Evolutionary conservation across 2,329 filamentous ascomycete genomes (phyloP).

Genomic region (Fusarium sp.): DNA sequence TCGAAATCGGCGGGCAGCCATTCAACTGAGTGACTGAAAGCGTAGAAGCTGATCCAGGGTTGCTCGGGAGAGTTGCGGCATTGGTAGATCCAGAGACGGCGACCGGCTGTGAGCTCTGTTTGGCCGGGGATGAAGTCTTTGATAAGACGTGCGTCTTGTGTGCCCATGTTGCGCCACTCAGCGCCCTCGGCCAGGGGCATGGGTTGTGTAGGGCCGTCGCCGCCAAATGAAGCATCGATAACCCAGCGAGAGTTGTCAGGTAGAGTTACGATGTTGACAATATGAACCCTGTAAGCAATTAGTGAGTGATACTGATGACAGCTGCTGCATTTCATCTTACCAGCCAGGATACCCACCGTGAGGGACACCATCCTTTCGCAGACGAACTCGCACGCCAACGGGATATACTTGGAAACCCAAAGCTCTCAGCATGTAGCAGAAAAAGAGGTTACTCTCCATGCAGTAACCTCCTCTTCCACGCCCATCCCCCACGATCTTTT

Average conservation of each 20-base stretch:
- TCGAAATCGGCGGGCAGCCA: constrained; percentile 71
- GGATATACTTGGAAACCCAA: constrained; percentile 67
- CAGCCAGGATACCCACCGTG: constrained; percentile 60
- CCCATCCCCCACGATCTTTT: constrained; percentile 59
- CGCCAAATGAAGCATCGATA: constrained; percentile 74
- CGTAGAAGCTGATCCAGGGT: constrained; percentile 70
- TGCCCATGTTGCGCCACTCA: constrained; percentile 62
- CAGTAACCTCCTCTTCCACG: constrained; percentile 68
- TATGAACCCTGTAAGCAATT: constrained; percentile 57
- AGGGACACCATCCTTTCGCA: constrained; percentile 54
- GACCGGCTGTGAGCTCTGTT: constrained; percentile 52
- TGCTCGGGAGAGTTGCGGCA: constrained; percentile 62
- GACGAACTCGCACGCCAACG: constrained; percentile 63
- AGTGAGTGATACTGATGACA: constrained; percentile 15
- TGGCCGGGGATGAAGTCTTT: constrained; percentile 61
- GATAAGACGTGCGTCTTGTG: constrained; percentile 67
- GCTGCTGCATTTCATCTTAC: constrained; percentile 46
- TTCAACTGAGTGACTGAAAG: constrained; percentile 71
- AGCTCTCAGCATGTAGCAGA: constrained; percentile 62
- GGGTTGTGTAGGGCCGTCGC: constrained; percentile 68
- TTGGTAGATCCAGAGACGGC: constrained; percentile 73
- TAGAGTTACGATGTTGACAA: constrained; percentile 71
- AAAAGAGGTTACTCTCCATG: constrained; percentile 68
- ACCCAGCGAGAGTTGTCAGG: constrained; percentile 60
- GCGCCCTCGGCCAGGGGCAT: constrained; percentile 62